Evolutionary conservation across 306 rosid species (phyloP).

Genomic region (Prinsepia uniflora): DNA sequence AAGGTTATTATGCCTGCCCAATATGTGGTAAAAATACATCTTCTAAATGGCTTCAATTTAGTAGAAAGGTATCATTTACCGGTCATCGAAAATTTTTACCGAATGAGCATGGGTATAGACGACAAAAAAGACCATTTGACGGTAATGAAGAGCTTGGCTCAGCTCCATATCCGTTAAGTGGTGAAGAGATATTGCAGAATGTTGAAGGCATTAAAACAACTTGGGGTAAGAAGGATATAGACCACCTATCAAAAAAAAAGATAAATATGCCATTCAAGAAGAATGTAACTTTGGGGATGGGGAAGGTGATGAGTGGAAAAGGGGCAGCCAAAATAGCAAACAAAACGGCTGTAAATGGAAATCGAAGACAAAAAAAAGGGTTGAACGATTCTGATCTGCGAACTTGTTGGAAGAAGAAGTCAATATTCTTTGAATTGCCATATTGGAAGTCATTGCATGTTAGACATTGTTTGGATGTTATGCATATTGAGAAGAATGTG

Average conservation of each 20-base stretch:
- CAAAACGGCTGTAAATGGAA: too few relatives aligned
- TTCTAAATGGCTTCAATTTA: neutral
- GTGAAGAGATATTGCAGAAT: neutral
- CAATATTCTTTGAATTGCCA: neutral
- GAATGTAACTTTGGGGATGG: neutral
- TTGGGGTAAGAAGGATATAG: neutral
- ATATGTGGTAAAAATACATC: neutral
- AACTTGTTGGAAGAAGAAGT: neutral
- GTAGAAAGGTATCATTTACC: neutral
- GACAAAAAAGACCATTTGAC: neutral
- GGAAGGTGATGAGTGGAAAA: neutral
- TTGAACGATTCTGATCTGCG: neutral
- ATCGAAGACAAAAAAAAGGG: neutral
- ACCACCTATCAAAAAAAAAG: neutral
- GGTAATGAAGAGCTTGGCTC: neutral
- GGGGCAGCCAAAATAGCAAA: too few relatives aligned
- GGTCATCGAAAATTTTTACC: neutral
- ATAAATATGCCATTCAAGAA: too few relatives aligned
- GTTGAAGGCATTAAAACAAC: neutral
- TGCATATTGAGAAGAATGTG: conserved; percentile 11
- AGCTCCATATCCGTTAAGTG: neutral
- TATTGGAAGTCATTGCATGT: neutral
- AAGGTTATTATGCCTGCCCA: neutral
- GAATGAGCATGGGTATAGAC: neutral
- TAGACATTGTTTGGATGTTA: neutral